phyloP scores from a whole-genome alignment of 306 rosid genomes.

The Glycine tomentella region DNA sequence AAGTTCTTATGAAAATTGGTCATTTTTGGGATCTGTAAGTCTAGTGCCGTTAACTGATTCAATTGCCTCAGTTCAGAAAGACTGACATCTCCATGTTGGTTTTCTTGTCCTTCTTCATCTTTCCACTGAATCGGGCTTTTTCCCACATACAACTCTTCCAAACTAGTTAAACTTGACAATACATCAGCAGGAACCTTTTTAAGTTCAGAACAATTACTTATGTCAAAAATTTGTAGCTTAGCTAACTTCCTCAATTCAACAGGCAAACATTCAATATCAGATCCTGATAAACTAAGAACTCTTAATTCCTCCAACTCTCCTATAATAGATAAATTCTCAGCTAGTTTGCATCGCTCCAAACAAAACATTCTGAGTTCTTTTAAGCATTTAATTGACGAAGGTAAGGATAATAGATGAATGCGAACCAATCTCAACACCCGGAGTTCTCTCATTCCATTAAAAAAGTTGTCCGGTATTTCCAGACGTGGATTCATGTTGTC shows the following conservation, averaged over 20 bases:
- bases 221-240: slow-evolving; percentile 7
- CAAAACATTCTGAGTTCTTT: neutral
- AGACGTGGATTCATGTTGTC: neutral
- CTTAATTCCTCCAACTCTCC: neutral
- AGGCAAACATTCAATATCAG: neutral
- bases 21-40: neutral
- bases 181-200: neutral
- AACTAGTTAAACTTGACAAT: neutral
- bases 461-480: neutral
- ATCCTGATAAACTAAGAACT: slow-evolving; percentile 5
- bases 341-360: neutral
- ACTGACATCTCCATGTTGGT: neutral
- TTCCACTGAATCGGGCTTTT: neutral
- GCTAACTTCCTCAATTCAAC: neutral
- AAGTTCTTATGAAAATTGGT: neutral
- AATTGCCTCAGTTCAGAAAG: neutral
- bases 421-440: neutral
- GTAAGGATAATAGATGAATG: neutral
- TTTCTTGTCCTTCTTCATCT: neutral
- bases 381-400: neutral
- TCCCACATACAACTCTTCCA: slow-evolving; percentile 10
- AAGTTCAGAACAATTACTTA: neutral
- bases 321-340: neutral
- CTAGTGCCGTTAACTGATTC: neutral
- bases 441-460: neutral